A percentile compares a stretch with the other conserved stretches of the same genome.
Conservation (phyloP, 192 early-diverging fungal genomes). For the Backusella liffmaniae region DNA sequence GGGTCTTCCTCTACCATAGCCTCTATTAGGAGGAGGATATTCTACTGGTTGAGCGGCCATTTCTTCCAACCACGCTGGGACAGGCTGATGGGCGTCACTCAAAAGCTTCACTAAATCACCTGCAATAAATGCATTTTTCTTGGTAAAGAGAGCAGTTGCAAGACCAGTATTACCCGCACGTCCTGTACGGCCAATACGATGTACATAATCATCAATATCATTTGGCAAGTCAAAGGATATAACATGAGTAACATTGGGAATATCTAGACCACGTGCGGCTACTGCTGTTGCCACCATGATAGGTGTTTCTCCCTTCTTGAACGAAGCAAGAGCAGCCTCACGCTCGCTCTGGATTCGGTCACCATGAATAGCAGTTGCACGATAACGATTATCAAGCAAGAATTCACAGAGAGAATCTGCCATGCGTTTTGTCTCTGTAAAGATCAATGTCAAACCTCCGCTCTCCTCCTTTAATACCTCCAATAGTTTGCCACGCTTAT, state of each 20-base stretch:
- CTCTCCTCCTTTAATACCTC: slow-evolving; percentile 76
- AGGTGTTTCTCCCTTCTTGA: slow-evolving; percentile 79
- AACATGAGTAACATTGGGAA: slow-evolving; percentile 84
- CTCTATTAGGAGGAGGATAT: background rate
- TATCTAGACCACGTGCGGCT: slow-evolving; percentile 93
- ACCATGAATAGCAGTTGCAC: slow-evolving; percentile 92
- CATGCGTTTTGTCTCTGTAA: slow-evolving; percentile 92
- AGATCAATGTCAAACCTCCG: slow-evolving; percentile 87
- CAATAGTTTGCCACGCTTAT: slow-evolving; percentile 77
- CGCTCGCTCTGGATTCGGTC: slow-evolving; percentile 96
- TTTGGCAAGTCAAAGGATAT: slow-evolving; percentile 94
- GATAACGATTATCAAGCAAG: slow-evolving; percentile 80
- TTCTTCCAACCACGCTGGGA: slow-evolving; percentile 79
- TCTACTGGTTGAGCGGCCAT: slow-evolving; percentile 33
- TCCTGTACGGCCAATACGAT: slow-evolving; percentile 95
- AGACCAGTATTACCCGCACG: slow-evolving; percentile 93
- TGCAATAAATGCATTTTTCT: slow-evolving; percentile 72
- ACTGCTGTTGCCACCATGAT: slow-evolving; percentile 98
- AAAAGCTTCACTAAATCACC: slow-evolving; percentile 81
- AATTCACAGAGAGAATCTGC: slow-evolving; percentile 82
- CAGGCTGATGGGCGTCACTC: slow-evolving; percentile 87
- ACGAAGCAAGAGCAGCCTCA: slow-evolving; percentile 91
- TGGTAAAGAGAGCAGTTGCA: slow-evolving; percentile 93
- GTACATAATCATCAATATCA: slow-evolving; percentile 96
- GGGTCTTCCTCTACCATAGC: background rate